Evolutionary conservation across 306 rosid genomes (phyloP), one percentile per base, ranked within the genome.

Genomic region (Coriaria nepalensis): DNA sequence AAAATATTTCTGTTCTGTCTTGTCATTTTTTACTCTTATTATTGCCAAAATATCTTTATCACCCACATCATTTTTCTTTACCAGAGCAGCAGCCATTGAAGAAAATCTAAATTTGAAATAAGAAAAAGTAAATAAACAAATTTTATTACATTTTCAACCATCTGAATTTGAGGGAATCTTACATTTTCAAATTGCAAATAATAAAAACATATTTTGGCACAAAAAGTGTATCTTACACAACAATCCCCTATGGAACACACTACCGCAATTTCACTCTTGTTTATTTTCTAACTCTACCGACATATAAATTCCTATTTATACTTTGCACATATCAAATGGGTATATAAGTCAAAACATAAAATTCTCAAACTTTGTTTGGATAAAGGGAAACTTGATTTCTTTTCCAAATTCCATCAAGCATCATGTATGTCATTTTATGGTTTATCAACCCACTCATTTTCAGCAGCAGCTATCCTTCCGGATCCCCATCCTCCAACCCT

Each of bases 401-500:
- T 55, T 44, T 52, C 53, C 62, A 44, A 41, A 51, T 60, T 48
- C 74, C 54, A 60, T n/a, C 7, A 40, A 35, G 59, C 43, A 15
- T 52, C 66, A 59, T 20, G 29, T 20, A 20, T 20, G 29, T 20
- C 29, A 7, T 14, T 44, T 44, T 29, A 45, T 60, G 83, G 73
- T 61, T 84, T 73, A 71, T 81, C 95, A 45, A 68, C 61, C 73
- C 80, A 72, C 56, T 77, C 93, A 47, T 67, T 77, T 48, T 77
- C 92, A 9, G 83, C 68, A 9, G 83, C 68, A 37, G 72, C 80
- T 61, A 79, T 66, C 64, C 74, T 73, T 53, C 85, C 94, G 0
- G 95, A 77, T 53, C 83, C 65, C 2, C 76, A 82, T 7, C 82
- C 78, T 1, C 70, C 77, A 53, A 85, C 67, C 69, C 77, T 90